phyloP scores from a whole-genome alignment of 352 stramenopile genomes.

The Pilasporangium apinafurcum region DNA sequence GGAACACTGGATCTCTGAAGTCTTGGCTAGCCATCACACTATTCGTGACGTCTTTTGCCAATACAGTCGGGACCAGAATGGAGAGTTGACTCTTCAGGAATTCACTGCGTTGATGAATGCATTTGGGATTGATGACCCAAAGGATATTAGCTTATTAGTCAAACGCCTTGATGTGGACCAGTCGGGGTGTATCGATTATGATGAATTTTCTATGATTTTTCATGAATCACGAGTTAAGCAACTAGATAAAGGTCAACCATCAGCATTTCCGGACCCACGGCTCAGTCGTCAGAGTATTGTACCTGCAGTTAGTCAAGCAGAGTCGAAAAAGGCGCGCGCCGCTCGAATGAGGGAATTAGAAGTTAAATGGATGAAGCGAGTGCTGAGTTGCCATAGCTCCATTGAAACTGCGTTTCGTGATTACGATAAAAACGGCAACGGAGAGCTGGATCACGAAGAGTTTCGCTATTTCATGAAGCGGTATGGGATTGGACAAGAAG shows the following conservation, averaged over 20 bases:
- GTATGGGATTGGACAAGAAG: conserved; percentile 49
- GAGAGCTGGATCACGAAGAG: conserved; percentile 48
- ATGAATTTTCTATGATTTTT: conserved; percentile 64
- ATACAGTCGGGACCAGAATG: conserved; percentile 39
- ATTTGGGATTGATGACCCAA: conserved; percentile 35
- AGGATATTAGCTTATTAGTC: conserved; percentile 38
- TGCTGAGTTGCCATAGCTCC: conserved; percentile 45
- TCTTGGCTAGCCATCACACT: conserved; percentile 19
- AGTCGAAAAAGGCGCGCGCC: conserved; percentile 19
- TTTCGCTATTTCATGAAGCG: conserved; percentile 66
- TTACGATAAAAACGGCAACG: conserved; percentile 50
- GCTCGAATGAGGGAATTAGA: conserved; percentile 37
- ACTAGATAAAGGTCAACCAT: not conserved
- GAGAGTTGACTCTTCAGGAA: conserved; percentile 33
- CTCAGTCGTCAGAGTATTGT: not conserved
- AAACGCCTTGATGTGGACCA: conserved; percentile 34
- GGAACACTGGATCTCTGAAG: conserved; percentile 41
- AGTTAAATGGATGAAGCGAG: conserved; percentile 58
- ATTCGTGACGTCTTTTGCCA: conserved; percentile 27
- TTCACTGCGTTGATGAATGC: conserved; percentile 36
- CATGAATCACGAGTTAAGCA: conserved; percentile 18
- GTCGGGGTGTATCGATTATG: conserved; percentile 45
- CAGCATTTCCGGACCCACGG: conserved; percentile 5
- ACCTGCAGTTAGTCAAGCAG: not conserved
- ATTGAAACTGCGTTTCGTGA: conserved; percentile 58